Conservation (phyloP, 1,284 basidiomycete species). For the Tilletia walkeri region DNA sequence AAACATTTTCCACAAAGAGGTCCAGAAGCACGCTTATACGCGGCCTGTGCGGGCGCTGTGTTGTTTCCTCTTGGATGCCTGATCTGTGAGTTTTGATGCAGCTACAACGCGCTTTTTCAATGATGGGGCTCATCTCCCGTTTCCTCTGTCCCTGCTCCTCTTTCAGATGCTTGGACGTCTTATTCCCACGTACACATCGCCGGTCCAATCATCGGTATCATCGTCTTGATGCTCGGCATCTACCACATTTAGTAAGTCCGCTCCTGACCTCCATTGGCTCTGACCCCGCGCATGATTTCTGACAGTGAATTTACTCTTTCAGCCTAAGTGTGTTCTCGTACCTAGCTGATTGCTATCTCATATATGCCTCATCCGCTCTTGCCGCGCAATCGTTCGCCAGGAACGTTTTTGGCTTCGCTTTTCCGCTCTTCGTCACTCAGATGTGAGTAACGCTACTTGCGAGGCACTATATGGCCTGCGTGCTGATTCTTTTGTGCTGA, state of each 20-base stretch:
- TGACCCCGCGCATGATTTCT: neutral
- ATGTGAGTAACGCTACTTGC: neutral
- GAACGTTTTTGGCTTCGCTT: slow-evolving; percentile 35
- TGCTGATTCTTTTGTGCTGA: slow-evolving; percentile 53
- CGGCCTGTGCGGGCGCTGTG: slow-evolving; percentile 33
- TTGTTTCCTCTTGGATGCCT: slow-evolving; percentile 41
- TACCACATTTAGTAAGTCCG: slow-evolving; percentile 16
- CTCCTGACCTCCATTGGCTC: neutral
- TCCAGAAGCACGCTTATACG: slow-evolving; percentile 59
- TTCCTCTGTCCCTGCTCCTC: neutral
- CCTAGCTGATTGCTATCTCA: slow-evolving; percentile 42
- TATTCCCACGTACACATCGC: slow-evolving; percentile 1
- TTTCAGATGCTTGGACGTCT: slow-evolving; percentile 14
- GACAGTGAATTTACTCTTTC: neutral
- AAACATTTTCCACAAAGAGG: slow-evolving; percentile 31
- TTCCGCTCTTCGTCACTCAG: slow-evolving; percentile 33
- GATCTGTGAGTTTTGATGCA: slow-evolving; percentile 35
- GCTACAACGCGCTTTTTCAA: neutral
- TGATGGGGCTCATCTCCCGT: no score
- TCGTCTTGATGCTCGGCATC: slow-evolving; percentile 31
- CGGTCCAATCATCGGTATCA: slow-evolving; percentile 31
- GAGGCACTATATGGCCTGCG: neutral
- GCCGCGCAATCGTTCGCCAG: slow-evolving; percentile 42
- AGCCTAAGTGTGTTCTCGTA: slow-evolving; percentile 31
- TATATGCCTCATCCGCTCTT: slow-evolving; percentile 50